phyloP scores from a whole-genome alignment of 129 eudicot species.

The Pseudognaphalium luteoalbum region DNA sequence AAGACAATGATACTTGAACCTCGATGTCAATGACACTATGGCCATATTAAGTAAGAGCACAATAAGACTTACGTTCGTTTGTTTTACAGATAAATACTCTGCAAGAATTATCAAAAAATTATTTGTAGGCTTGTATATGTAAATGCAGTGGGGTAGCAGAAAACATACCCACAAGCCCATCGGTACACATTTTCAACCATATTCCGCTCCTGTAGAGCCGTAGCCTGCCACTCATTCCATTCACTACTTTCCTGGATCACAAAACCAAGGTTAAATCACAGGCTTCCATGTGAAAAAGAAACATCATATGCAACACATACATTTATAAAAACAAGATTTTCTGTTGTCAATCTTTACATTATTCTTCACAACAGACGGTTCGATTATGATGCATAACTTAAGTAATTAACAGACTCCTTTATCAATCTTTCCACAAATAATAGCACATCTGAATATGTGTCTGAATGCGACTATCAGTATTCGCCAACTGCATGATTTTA shows the following conservation, averaged over 20 bases:
- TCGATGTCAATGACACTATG: not conserved
- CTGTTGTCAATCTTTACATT: not conserved
- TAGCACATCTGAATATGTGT: constrained; percentile 59
- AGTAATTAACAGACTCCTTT: not conserved
- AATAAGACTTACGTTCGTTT: not conserved
- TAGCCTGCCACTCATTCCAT: constrained; percentile 79
- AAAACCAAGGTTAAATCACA: constrained; percentile 15
- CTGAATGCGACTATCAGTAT: constrained; percentile 50
- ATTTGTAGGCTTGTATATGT: not conserved
- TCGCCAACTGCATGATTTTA: constrained; percentile 67
- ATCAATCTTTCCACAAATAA: not conserved
- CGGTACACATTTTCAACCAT: constrained; percentile 76
- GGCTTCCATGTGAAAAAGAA: not conserved
- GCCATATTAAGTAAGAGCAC: not conserved
- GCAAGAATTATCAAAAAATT: not conserved
- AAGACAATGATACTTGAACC: not conserved
- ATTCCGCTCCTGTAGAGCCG: constrained; percentile 79
- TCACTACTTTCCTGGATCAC: constrained; percentile 59
- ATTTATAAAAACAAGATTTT: not conserved
- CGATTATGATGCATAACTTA: not conserved
- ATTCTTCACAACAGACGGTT: not conserved
- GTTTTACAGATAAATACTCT: not conserved
- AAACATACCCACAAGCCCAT: constrained; percentile 94
- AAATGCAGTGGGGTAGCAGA: constrained; percentile 8
- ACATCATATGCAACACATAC: not conserved